These are phyloP conservation scores for Neobulgaria alba DNA, from an alignment of 2,329 filamentous ascomycete genomes.

Conservation along the genomic window DNA sequence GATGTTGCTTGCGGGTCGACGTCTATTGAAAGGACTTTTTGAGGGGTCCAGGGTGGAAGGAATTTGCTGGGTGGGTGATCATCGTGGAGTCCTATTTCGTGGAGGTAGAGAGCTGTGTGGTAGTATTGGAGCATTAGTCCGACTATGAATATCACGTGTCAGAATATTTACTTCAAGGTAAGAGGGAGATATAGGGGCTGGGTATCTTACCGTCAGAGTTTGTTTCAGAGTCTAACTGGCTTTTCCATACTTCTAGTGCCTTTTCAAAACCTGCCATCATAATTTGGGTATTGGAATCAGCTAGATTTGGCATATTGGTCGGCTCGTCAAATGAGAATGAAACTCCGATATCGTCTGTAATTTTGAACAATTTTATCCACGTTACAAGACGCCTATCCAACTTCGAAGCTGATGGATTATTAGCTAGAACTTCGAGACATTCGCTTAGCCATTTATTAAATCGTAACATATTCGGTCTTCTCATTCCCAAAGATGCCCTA, in stretches of 20 bases:
- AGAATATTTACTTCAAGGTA: no score
- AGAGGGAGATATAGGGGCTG: no score
- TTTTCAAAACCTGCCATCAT: constrained; percentile 42
- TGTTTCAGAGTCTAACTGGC: constrained; percentile 30
- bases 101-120: constrained; percentile 44
- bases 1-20: constrained; percentile 25
- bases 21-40: constrained; percentile 20
- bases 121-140: constrained; percentile 36
- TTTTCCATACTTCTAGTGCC: constrained; percentile 37
- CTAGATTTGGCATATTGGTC: constrained; percentile 34
- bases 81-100: constrained; percentile 47
- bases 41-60: constrained; percentile 15
- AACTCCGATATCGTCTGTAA: constrained; percentile 44
- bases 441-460: constrained; percentile 33
- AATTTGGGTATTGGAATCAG: constrained; percentile 43
- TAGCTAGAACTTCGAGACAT: constrained; percentile 32
- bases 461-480: constrained; percentile 34
- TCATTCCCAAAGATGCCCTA: constrained; percentile 33
- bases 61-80: constrained; percentile 45
- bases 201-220: no score
- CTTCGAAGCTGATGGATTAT: constrained; percentile 24
- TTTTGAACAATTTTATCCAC: constrained; percentile 33
- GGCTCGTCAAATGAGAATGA: constrained; percentile 39
- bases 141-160: no score
- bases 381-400: constrained; percentile 30